Conservation (phyloP, 169 alveolate genomes). For the Eimeria tenella region DNA sequence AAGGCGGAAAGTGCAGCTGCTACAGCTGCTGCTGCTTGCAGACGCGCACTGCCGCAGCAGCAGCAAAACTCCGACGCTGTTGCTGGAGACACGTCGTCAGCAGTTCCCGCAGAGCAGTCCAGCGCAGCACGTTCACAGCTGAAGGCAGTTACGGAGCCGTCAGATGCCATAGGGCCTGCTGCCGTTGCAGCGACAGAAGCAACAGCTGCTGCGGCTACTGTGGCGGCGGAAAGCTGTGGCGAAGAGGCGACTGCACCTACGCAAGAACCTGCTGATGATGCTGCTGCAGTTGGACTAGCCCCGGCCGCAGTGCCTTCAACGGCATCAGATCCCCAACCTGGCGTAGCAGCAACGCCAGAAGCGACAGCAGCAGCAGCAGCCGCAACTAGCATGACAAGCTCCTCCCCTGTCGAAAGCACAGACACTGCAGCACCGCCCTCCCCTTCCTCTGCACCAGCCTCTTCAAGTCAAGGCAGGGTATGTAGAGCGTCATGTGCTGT, state of each 20-base stretch:
- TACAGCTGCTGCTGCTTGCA: conserved; percentile 48
- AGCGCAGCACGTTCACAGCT: conserved; percentile 6
- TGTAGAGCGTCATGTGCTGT: not conserved
- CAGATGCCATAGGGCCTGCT: conserved; percentile 30
- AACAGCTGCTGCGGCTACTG: conserved; percentile 30
- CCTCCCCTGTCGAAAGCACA: not conserved
- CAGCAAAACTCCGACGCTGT: not conserved
- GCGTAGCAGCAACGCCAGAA: not conserved
- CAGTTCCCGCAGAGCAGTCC: not conserved
- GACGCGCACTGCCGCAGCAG: conserved; percentile 68
- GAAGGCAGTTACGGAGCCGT: conserved; percentile 4
- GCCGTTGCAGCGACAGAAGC: not conserved
- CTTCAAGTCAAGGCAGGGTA: conserved; percentile 14
- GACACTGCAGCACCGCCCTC: conserved; percentile 39
- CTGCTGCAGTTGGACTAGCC: conserved; percentile 35
- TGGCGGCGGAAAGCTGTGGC: conserved; percentile 4
- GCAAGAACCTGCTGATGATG: not conserved
- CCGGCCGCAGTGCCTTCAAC: not conserved
- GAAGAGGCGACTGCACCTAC: not conserved
- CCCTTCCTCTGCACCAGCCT: conserved; percentile 47
- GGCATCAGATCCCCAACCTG: conserved; percentile 27
- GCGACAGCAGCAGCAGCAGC: conserved; percentile 14
- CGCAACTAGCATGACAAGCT: not conserved
- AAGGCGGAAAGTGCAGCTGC: conserved; percentile 81
- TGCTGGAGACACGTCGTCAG: conserved; percentile 20